Percentiles rank a stretch among this genome's conserved stretches.
Conservation (phyloP, 176 grass and related monocot genomes). For the Bolboschoenus planiculmis region DNA sequence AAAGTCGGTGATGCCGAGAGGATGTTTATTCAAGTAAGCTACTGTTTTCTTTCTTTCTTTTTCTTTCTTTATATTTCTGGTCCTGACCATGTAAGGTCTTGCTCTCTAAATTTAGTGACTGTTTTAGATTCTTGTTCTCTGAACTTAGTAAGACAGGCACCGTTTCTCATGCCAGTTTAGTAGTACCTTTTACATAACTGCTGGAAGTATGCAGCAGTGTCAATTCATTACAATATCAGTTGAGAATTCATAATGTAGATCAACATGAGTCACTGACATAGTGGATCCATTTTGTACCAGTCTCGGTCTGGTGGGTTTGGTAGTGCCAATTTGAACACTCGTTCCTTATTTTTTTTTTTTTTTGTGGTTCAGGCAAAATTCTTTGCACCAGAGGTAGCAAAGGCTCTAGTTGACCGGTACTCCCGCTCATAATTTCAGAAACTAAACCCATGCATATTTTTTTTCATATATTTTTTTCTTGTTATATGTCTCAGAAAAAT, state of each 20-base stretch:
- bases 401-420: slow-evolving; percentile 82
- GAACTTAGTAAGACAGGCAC: background rate
- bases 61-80: background rate
- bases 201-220: background rate
- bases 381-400: slow-evolving; percentile 66
- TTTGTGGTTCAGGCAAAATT: slow-evolving; percentile 66
- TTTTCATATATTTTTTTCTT: background rate
- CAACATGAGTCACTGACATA: background rate
- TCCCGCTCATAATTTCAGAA: slow-evolving; percentile 33
- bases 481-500: background rate
- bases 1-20: slow-evolving; percentile 83
- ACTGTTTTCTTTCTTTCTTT: slow-evolving; percentile 16
- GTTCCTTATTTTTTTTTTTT: background rate
- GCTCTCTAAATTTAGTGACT: background rate
- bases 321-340: background rate
- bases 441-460: background rate
- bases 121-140: background rate
- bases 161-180: background rate
- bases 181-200: background rate
- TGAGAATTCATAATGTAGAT: background rate
- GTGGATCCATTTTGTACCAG: background rate
- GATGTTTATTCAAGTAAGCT: slow-evolving; percentile 91
- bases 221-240: background rate
- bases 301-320: background rate
- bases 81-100: background rate